phyloP scores from a whole-genome alignment of 495 filamentous ascomycete genomes.

The Pyronema omphalodes region DNA sequence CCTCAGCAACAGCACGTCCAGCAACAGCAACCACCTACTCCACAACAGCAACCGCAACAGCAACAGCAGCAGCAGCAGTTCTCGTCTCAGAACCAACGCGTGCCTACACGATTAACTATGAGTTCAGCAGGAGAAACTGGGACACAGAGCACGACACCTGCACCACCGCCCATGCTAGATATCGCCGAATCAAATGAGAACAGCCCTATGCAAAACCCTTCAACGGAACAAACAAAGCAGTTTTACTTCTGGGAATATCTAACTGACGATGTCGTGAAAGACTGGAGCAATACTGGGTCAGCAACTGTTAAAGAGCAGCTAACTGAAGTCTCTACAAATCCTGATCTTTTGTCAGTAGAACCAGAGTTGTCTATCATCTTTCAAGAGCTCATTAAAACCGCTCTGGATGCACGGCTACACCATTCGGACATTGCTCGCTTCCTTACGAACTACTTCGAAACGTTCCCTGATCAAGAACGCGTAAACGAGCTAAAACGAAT shows the following conservation, averaged over 20 bases:
- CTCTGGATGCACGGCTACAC: conserved; percentile 46
- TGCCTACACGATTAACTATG: neutral
- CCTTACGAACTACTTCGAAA: conserved; percentile 55
- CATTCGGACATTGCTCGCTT: conserved; percentile 49
- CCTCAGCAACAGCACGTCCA: conserved; percentile 8
- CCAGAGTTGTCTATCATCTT: conserved; percentile 49
- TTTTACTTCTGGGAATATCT: conserved; percentile 41
- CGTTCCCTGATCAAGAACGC: conserved; percentile 29
- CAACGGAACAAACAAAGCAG: conserved; percentile 14
- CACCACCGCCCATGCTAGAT: conserved; percentile 5
- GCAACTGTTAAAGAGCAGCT: conserved; percentile 31
- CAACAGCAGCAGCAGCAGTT: conserved; percentile 12
- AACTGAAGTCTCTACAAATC: conserved; percentile 29
- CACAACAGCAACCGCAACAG: conserved; percentile 14
- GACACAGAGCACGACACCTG: neutral
- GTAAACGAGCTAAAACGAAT: conserved; percentile 30
- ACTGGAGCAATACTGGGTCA: conserved; percentile 35
- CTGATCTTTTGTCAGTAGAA: conserved; percentile 26
- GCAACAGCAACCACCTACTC: conserved; percentile 11
- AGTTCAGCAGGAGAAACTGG: neutral
- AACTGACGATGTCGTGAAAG: conserved; percentile 30
- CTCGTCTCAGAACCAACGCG: conserved; percentile 9
- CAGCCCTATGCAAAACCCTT: conserved; percentile 5
- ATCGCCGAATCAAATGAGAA: conserved; percentile 11
- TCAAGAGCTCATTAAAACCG: conserved; percentile 65